phyloP scores from a whole-genome alignment of 352 stramenopile genomes.

The Thalassiosira delicatula region DNA sequence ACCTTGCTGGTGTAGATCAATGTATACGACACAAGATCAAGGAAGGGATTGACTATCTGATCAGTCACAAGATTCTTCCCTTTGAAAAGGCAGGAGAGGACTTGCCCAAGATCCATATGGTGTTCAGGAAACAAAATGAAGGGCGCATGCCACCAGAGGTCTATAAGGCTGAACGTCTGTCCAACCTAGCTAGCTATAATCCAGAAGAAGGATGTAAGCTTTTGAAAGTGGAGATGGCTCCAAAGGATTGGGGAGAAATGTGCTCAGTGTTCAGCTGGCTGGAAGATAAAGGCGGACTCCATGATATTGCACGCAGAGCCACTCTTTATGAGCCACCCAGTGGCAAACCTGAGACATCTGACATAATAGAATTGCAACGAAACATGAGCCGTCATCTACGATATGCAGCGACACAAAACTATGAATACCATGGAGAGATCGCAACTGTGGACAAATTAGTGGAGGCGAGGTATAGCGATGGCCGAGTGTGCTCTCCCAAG shows the following conservation, averaged over 20 bases:
- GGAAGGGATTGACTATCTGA: not conserved
- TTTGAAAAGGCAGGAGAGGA: not conserved
- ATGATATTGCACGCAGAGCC: not conserved
- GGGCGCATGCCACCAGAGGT: not conserved
- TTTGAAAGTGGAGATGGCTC: not conserved
- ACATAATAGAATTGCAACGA: not conserved
- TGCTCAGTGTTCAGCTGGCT: not conserved
- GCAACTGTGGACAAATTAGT: not conserved
- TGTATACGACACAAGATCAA: too few relatives aligned
- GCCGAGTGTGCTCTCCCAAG: not conserved
- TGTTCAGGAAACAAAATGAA: not conserved
- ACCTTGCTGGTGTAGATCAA: too few relatives aligned
- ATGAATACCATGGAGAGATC: not conserved
- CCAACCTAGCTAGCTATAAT: not conserved
- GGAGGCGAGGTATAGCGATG: not conserved
- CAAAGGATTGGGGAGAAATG: not conserved
- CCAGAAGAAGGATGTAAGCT: not conserved
- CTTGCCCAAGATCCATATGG: not conserved
- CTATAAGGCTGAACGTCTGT: not conserved
- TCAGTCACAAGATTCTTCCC: not conserved
- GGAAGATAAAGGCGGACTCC: not conserved
- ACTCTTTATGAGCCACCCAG: not conserved
- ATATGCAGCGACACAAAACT: not conserved
- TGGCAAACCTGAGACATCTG: not conserved
- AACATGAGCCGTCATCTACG: not conserved